A percentile compares a stretch with the other conserved stretches of the same genome.
These are phyloP conservation scores for Cylindrodendrum hubeiense DNA, from an alignment of 2,329 filamentous ascomycete species.

Conservation along the genomic window DNA sequence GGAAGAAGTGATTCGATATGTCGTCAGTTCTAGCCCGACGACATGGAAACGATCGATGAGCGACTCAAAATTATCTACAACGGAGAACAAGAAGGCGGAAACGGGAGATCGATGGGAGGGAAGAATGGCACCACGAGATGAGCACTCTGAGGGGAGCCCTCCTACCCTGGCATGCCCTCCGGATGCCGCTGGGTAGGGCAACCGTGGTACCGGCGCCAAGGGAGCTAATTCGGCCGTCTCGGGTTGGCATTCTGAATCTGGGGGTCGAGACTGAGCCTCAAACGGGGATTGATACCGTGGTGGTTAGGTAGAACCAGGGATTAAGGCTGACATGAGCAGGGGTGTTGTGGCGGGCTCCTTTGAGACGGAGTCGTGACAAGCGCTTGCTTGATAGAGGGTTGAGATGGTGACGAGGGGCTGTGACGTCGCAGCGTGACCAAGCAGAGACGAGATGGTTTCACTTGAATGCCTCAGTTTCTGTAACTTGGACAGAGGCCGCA, in stretches of 20 bases:
- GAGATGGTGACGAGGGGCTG: neutral
- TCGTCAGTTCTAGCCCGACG: conserved; percentile 35
- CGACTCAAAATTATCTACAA: conserved; percentile 32
- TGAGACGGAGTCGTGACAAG: conserved; percentile 30
- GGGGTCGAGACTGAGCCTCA: conserved; percentile 41
- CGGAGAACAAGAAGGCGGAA: conserved; percentile 23
- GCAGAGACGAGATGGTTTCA: conserved; percentile 6
- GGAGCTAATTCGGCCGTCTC: conserved; percentile 11
- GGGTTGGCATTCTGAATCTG: conserved; percentile 30
- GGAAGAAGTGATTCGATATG: conserved; percentile 21
- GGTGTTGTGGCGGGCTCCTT: conserved; percentile 17
- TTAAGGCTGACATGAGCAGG: conserved; percentile 27
- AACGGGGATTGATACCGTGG: conserved; percentile 39
- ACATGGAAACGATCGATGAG: conserved; percentile 27
- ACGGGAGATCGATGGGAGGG: conserved; percentile 19
- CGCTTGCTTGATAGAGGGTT: conserved; percentile 3
- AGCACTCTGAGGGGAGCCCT: neutral
- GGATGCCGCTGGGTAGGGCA: conserved; percentile 1
- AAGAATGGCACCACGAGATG: conserved; percentile 37
- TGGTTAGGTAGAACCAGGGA: conserved; percentile 36
- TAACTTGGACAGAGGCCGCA: neutral
- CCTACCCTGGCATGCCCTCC: neutral
- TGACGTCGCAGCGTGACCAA: neutral
- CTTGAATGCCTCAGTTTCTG: neutral
- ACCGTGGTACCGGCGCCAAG: conserved; percentile 16